These are phyloP conservation scores for Ceratocystis destructans DNA, from an alignment of 2,329 filamentous ascomycete species.

Conservation along the genomic window DNA sequence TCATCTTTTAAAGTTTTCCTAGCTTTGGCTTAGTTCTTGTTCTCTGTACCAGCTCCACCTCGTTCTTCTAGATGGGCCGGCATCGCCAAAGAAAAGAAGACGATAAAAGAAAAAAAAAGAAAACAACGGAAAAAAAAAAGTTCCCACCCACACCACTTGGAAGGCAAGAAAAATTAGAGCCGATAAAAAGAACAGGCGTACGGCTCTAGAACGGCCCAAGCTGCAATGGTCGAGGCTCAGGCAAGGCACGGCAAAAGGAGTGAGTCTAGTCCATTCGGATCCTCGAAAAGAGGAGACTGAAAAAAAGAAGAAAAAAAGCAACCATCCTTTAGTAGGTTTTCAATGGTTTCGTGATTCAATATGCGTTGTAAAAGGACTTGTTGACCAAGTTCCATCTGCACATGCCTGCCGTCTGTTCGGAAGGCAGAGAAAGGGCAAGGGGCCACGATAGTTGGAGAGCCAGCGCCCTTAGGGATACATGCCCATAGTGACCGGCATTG, in stretches of 20 bases:
- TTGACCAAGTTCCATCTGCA: not conserved
- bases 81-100: not conserved
- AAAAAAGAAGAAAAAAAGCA: not conserved
- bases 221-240: conserved; percentile 6
- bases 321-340: not conserved
- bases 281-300: not conserved
- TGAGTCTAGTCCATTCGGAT: conserved; percentile 2
- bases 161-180: not conserved
- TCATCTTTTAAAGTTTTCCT: not conserved
- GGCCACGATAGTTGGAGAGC: conserved; percentile 1
- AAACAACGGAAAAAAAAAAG: not conserved
- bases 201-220: conserved; percentile 3
- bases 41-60: not conserved
- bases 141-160: not conserved
- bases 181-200: conserved; percentile 6
- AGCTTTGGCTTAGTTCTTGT: not conserved
- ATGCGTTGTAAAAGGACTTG: not conserved
- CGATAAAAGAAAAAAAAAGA: not conserved
- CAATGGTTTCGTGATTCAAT: not conserved
- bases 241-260: conserved; percentile 2
- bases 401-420: not conserved
- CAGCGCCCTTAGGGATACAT: not conserved
- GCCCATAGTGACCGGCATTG: not conserved
- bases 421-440: not conserved
- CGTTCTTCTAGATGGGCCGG: not conserved